Conservation (phyloP, 2,329 filamentous ascomycete genomes). For the Epichloe aotearoae region DNA sequence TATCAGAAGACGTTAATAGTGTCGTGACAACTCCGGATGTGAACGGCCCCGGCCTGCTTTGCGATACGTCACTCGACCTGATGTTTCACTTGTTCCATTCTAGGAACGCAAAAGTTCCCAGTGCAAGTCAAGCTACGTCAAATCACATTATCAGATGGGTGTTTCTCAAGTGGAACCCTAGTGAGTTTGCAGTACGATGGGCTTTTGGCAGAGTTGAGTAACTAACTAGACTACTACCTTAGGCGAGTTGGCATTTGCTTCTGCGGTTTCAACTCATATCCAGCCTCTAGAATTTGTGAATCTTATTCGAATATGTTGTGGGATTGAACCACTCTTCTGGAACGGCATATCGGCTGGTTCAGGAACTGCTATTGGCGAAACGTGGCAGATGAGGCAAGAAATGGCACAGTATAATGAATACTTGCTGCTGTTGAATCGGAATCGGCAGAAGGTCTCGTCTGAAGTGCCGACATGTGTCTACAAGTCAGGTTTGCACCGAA, state of each 20-base stretch:
- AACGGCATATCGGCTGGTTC: slow-evolving; percentile 22
- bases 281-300: slow-evolving; percentile 53
- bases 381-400: slow-evolving; percentile 31
- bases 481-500: slow-evolving; percentile 2
- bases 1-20: slow-evolving; percentile 56
- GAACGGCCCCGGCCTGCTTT: slow-evolving; percentile 63
- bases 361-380: slow-evolving; percentile 35
- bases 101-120: slow-evolving; percentile 54
- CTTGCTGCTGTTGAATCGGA: slow-evolving; percentile 37
- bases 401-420: slow-evolving; percentile 36
- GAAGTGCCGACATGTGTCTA: slow-evolving; percentile 1
- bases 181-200: slow-evolving; percentile 32
- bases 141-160: slow-evolving; percentile 72
- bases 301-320: slow-evolving; percentile 57
- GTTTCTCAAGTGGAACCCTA: slow-evolving; percentile 68
- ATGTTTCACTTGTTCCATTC: slow-evolving; percentile 57
- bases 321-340: slow-evolving; percentile 25
- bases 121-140: slow-evolving; percentile 51
- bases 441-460: slow-evolving; percentile 11
- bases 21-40: slow-evolving; percentile 68
- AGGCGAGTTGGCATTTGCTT: slow-evolving; percentile 57
- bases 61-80: slow-evolving; percentile 65
- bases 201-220: neutral
- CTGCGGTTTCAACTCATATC: slow-evolving; percentile 49
- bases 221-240: neutral